A percentile compares a stretch with the other conserved stretches of the same genome.
phyloP scores from a whole-genome alignment of 306 rosid species.

The Castanea mollissima region DNA sequence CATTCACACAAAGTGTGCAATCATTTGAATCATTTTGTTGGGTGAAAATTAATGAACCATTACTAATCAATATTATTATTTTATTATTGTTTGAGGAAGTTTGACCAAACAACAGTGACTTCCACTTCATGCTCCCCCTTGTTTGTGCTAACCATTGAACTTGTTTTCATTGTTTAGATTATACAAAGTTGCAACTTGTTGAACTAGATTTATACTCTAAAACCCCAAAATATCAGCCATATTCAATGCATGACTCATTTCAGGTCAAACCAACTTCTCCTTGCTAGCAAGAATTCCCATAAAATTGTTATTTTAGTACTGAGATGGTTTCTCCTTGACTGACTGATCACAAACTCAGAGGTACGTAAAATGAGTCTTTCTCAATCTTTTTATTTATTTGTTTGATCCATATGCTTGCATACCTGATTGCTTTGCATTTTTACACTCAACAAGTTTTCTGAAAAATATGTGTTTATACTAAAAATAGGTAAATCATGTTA shows the following conservation, averaged over 20 bases:
- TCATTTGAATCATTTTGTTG: constrained; percentile 22
- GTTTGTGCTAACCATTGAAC: no score
- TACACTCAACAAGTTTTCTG: no score
- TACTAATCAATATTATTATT: constrained; percentile 17
- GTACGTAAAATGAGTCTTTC: constrained; percentile 11
- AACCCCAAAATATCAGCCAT: not conserved
- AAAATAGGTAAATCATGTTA: no score
- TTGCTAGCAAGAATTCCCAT: not conserved
- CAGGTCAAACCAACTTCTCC: not conserved
- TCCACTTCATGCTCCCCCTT: no score
- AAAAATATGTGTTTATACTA: no score
- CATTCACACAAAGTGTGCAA: constrained; percentile 32
- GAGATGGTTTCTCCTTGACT: no score
- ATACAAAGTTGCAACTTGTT: constrained; percentile 1
- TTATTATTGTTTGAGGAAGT: not conserved
- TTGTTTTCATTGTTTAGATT: no score
- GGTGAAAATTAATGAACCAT: constrained; percentile 10
- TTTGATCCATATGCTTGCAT: no score
- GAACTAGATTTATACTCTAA: not conserved
- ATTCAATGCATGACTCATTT: not conserved
- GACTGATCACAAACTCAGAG: constrained; percentile 11
- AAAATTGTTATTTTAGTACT: constrained; percentile 3
- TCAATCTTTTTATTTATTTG: not conserved
- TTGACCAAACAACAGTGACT: no score
- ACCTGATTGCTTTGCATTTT: no score